phyloP scores from a whole-genome alignment of 2,329 filamentous ascomycete genomes.

The Ophiocordyceps camponoti-leonardi region DNA sequence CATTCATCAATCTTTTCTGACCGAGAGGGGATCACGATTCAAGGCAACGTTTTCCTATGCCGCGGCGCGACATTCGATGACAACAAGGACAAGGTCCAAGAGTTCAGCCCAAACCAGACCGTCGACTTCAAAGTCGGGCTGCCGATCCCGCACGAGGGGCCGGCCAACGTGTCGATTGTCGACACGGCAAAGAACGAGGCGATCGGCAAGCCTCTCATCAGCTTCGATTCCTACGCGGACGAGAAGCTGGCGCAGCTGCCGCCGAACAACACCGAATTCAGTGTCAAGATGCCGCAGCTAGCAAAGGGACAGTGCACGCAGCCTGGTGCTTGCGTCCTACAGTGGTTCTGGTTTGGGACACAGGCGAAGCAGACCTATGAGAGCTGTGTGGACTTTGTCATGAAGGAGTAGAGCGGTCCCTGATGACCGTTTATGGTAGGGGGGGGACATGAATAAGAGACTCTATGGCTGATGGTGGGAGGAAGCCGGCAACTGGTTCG shows the following conservation, averaged over 20 bases:
- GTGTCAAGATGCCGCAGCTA: conserved; percentile 33
- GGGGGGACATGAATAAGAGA: too few species aligned
- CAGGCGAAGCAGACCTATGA: conserved; percentile 43
- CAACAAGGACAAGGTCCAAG: conserved; percentile 24
- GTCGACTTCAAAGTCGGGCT: conserved; percentile 22
- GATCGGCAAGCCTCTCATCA: conserved; percentile 33
- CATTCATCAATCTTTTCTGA: neutral
- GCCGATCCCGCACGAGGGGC: conserved; percentile 26
- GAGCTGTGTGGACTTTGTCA: conserved; percentile 40
- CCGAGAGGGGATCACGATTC: too few species aligned
- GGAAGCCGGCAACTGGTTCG: too few species aligned
- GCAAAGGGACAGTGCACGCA: conserved; percentile 26
- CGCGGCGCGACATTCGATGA: conserved; percentile 27
- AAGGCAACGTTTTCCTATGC: conserved; percentile 25
- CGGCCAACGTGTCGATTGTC: conserved; percentile 40
- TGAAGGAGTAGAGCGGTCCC: neutral
- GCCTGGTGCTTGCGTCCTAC: conserved; percentile 33
- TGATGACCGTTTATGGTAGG: too few species aligned
- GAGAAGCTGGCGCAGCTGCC: conserved; percentile 14
- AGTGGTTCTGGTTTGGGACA: conserved; percentile 45
- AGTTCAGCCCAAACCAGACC: conserved; percentile 22
- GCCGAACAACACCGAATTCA: conserved; percentile 30
- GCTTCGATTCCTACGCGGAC: conserved; percentile 37
- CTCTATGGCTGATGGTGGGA: too few species aligned
- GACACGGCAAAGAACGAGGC: conserved; percentile 31